Evolutionary conservation across 257 asterid species (phyloP).

Genomic region (Fraxinus quadrangulata): DNA sequence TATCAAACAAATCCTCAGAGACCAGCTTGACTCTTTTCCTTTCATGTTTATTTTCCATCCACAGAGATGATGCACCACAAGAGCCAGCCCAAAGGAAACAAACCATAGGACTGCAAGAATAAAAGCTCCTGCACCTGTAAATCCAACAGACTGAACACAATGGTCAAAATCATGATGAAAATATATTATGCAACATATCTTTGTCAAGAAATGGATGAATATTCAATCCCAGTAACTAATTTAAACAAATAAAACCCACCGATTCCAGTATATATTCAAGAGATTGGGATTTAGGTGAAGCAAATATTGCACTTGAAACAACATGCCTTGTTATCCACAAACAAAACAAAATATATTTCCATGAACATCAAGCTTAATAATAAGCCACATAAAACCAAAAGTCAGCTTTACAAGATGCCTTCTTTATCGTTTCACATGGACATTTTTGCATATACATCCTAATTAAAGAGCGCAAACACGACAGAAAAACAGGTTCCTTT

Average conservation of each 20-base stretch:
- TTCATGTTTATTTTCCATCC: conserved; percentile 76
- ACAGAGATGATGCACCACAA: conserved; percentile 61
- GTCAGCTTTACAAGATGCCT: not conserved
- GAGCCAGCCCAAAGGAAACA: conserved; percentile 78
- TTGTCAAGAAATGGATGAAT: not conserved
- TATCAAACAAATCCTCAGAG: conserved; percentile 62
- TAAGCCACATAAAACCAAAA: not conserved
- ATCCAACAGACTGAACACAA: conserved; percentile 83
- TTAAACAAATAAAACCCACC: not conserved
- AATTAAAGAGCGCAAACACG: too few species aligned
- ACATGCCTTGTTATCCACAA: not conserved
- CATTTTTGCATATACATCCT: not conserved
- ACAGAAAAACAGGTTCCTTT: not conserved
- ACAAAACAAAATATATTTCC: not conserved
- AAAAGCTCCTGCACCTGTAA: conserved; percentile 80
- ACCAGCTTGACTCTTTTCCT: conserved; percentile 49
- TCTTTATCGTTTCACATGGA: not conserved
- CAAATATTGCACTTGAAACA: not conserved
- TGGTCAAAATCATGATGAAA: conserved; percentile 22
- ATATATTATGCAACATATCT: conserved; percentile 14
- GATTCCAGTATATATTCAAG: not conserved
- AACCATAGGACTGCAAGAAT: conserved; percentile 78
- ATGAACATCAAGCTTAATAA: not conserved
- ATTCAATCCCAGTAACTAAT: not conserved
- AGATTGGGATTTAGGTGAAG: not conserved